These are phyloP conservation scores for Xylaria scruposa DNA, from an alignment of 495 filamentous ascomycete genomes.

Conservation along the genomic window DNA sequence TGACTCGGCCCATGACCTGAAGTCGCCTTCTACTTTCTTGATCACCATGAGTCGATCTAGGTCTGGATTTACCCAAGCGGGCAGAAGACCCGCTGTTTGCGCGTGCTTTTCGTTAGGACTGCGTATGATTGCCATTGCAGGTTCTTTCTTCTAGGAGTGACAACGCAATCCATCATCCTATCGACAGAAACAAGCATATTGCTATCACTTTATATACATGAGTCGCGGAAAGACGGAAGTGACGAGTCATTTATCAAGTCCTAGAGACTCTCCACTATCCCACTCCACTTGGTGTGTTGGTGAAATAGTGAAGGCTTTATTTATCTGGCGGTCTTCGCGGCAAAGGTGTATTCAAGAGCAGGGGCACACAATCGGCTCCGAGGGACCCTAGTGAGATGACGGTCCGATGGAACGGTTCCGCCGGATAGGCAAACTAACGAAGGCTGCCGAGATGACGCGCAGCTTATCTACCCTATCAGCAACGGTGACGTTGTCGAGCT, in stretches of 20 bases:
- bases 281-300: constrained; percentile 18
- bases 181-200: neutral
- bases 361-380: neutral
- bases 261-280: constrained; percentile 7
- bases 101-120: neutral
- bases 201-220: neutral
- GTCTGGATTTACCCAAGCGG: constrained; percentile 25
- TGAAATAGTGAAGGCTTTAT: neutral
- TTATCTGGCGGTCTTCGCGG: constrained; percentile 20
- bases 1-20: constrained; percentile 15
- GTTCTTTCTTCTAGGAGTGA: neutral
- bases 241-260: constrained; percentile 18
- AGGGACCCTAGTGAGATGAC: constrained; percentile 4
- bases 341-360: constrained; percentile 9
- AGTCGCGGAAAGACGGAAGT: constrained; percentile 12
- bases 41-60: constrained; percentile 14
- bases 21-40: constrained; percentile 9
- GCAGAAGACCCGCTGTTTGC: constrained; percentile 1
- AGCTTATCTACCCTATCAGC: constrained; percentile 12
- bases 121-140: neutral
- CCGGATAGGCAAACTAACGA: neutral
- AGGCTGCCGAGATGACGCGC: constrained; percentile 2
- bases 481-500: neutral
- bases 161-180: neutral
- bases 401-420: neutral